Base-by-base conservation (phyloP, 2,329 filamentous ascomycete species). In the Cryoendolithus antarcticus region DNA sequence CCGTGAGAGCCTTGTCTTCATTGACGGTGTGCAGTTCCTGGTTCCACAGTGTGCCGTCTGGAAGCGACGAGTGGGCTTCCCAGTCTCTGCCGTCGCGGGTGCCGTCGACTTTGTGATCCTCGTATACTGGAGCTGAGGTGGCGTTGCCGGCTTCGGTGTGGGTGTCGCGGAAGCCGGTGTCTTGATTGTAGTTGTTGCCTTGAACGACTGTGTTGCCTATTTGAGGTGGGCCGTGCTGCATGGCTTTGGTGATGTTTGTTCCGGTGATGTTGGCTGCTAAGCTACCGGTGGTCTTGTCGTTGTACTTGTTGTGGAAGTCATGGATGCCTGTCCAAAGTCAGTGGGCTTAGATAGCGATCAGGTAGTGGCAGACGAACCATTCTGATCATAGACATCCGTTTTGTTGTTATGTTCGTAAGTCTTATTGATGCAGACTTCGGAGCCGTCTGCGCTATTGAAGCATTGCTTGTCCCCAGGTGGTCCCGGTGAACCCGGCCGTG, bases 221-320 rank as follows among this genome's bases (percentile, higher is more conserved):
- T 9, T n/a, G 11, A 10, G 34, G 12, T 12, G 11, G 11, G 9
- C 21, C 34, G 10, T n/a, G 8, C 21, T 36, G 32, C 31, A 13
- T 12, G 6, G 24, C 19, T 13, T 40, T 19, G 29, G 21, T 40
- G 10, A 40, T 11, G 8, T 37, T 39, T 4, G 36, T 34, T 4
- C 31, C 33, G 2, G 31, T 33, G 34, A 39, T 30, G 27, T 34
- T 9, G 30, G 12, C 33, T 3, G 38, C 19, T 15, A 30, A 8
- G 37, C 31, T 32, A 33, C 31, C 6, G 12, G 12, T 32, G 8
- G 19, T 15, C 32, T 6, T 9, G 24, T 28, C n/a, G 24, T 8
- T 30, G 28, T 41, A 38, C 19, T 41, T 24, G 32, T 44, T 38
- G 42, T 41, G 42, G 31, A 31, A 40, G 33, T 44, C 42, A 12